Percentiles rank a stretch among this genome's conserved stretches.
Conservation (phyloP, 768 basidiomycete genomes). For the Psilocybe sp. region DNA sequence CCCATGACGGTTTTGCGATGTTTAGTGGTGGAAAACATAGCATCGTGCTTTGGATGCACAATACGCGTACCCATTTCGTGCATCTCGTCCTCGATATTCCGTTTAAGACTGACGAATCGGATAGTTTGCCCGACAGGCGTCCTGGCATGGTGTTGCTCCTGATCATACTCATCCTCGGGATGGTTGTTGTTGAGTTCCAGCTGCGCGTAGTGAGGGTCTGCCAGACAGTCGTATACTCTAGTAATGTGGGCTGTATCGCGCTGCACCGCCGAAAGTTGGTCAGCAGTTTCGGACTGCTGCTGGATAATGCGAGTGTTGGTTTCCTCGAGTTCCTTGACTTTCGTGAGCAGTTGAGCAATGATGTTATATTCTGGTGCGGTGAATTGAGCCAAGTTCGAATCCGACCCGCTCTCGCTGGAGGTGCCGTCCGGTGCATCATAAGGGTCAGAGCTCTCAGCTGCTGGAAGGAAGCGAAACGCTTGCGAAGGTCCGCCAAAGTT, state of each 20-base stretch:
- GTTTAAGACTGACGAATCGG: slow-evolving; percentile 45
- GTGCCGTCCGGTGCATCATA: neutral
- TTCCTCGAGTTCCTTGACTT: slow-evolving; percentile 76
- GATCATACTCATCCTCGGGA: slow-evolving; percentile 13
- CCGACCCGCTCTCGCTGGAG: neutral
- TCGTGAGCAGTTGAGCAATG: slow-evolving; percentile 67
- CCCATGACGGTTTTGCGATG: slow-evolving; percentile 59
- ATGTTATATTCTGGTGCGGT: slow-evolving; percentile 50
- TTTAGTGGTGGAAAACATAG: slow-evolving; percentile 15
- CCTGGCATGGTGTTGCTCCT: slow-evolving; percentile 7
- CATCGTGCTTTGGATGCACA: slow-evolving; percentile 8
- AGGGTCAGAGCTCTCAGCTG: slow-evolving; percentile 17
- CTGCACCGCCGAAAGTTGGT: slow-evolving; percentile 65
- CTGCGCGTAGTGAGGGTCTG: slow-evolving; percentile 50
- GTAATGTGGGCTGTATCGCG: slow-evolving; percentile 70
- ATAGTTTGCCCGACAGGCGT: slow-evolving; percentile 34
- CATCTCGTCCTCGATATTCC: slow-evolving; percentile 36
- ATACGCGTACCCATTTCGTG: slow-evolving; percentile 15
- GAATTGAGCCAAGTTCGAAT: slow-evolving; percentile 10
- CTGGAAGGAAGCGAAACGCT: slow-evolving; percentile 25
- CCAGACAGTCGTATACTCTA: slow-evolving; percentile 66
- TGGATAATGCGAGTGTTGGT: slow-evolving; percentile 65
- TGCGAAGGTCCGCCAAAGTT: slow-evolving; percentile 33
- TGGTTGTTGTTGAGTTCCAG: slow-evolving; percentile 30
- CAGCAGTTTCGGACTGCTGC: slow-evolving; percentile 61